phyloP scores from a whole-genome alignment of 2,329 filamentous ascomycete genomes.

The Pezicula neosporulosa region DNA sequence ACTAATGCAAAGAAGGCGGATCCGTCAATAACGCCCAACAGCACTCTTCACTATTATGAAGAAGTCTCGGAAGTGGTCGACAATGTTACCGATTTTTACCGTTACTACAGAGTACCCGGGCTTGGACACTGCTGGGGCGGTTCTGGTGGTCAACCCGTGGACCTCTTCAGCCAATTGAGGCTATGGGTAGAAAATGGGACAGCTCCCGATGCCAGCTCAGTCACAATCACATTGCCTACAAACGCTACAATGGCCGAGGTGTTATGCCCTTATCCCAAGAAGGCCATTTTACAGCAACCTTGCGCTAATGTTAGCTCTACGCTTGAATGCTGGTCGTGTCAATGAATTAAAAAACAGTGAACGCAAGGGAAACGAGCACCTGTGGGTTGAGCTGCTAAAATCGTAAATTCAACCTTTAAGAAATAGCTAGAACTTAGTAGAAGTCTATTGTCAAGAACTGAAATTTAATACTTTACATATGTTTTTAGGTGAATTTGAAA shows the following conservation, averaged over 20 bases:
- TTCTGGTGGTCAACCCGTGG: constrained; percentile 14
- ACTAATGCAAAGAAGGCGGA: not conserved
- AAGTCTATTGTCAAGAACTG: too few relatives aligned
- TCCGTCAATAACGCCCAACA: constrained; percentile 1
- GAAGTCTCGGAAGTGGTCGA: constrained; percentile 10
- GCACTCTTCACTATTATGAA: constrained; percentile 21
- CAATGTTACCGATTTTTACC: constrained; percentile 25
- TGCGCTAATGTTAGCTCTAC: not conserved
- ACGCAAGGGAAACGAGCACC: not conserved
- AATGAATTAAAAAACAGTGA: not conserved
- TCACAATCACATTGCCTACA: not conserved
- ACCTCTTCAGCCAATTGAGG: constrained; percentile 20
- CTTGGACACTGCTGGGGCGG: constrained; percentile 27
- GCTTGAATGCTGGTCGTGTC: not conserved
- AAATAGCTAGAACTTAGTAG: too few relatives aligned
- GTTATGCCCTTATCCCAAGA: constrained; percentile 3
- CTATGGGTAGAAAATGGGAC: constrained; percentile 27
- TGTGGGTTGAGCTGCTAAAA: not conserved
- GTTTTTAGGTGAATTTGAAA: too few relatives aligned
- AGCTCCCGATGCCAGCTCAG: constrained; percentile 11
- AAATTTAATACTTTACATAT: too few relatives aligned
- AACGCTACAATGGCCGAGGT: not conserved
- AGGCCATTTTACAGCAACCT: not conserved
- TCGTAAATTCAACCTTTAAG: not conserved
- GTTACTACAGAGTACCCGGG: constrained; percentile 27